A percentile compares a stretch with the other conserved stretches of the same genome.
Conservation (phyloP, 257 asterid genomes). For the Przewalskia tangutica region DNA sequence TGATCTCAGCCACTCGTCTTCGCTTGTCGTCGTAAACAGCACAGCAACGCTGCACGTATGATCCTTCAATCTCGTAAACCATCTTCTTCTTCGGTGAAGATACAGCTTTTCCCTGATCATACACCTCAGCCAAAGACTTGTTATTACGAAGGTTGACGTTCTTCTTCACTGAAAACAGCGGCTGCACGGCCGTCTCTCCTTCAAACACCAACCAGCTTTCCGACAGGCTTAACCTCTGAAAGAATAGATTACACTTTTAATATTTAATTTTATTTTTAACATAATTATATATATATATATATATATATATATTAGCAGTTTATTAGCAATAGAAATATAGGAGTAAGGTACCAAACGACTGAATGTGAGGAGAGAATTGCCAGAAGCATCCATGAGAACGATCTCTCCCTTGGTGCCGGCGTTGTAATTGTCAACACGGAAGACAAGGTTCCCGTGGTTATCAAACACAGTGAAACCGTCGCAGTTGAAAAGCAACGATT, state of each 20-base stretch:
- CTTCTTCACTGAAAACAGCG: conserved; percentile 37
- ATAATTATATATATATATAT: too few relatives aligned
- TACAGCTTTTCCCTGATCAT: neutral
- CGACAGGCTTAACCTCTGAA: conserved; percentile 47
- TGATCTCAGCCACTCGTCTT: conserved; percentile 52
- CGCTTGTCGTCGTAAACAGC: conserved; percentile 42
- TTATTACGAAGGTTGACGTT: conserved; percentile 22
- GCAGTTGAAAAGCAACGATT: conserved; percentile 57
- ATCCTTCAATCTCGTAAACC: conserved; percentile 45
- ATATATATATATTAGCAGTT: too few relatives aligned
- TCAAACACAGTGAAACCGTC: conserved; percentile 71
- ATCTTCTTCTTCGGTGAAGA: neutral
- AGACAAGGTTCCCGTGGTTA: conserved; percentile 44
- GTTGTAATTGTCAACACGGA: conserved; percentile 67
- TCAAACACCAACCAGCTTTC: conserved; percentile 57
- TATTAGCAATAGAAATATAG: too few relatives aligned
- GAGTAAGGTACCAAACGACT: too few relatives aligned
- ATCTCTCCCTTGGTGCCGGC: conserved; percentile 32
- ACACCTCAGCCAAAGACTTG: conserved; percentile 35
- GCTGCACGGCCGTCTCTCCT: conserved; percentile 37
- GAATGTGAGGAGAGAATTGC: too few relatives aligned
- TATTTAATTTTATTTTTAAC: too few relatives aligned
- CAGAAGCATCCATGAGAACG: conserved; percentile 59
- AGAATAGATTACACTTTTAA: neutral
- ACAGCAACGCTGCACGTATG: conserved; percentile 41